Evolutionary conservation across 2,329 filamentous ascomycete genomes (phyloP), one percentile per base, ranked within the genome.

Genomic region (Paecilomyces dactylethromorphus): DNA sequence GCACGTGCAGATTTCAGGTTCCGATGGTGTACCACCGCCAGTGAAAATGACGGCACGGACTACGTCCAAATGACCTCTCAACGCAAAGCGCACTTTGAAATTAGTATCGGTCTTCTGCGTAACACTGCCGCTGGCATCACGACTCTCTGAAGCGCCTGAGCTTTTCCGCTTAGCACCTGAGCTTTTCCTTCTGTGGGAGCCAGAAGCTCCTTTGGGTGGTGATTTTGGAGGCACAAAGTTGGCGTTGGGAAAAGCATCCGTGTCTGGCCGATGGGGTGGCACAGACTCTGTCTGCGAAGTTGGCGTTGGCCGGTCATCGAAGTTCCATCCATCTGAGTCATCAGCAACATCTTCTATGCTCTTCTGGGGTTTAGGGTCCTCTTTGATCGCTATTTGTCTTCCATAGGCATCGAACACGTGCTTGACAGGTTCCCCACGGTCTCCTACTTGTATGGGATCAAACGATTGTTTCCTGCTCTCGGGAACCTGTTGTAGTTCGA

Each of bases 21-120:
- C 94, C 3, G 91, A 91, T 3, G 92, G 92, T 69, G 92, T 97
- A 61, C 94, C 94, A 50, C 94, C 94, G 24, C 94, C 94, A 0
- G 92, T 97, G 76, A 99, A 99, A 63, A 97, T 96, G 59, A 97
- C 91, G 0, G 91, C 91, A 49, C 94, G 88, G 4, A 99, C 91
- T 2, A 95, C 92, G 71, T 97, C 92, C 1, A 99, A 82, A 73
- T 99, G 94, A 1, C 94, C 94, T 56, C 93, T 84, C 3, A 99
- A 82, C 3, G 92, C 93, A 70, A 96, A 97, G 55, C 92, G 86
- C 59, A 97, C 88, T 74, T 95, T 97, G 79, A 99, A 97, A 65
- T 84, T 91, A 15, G 86, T 84, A 61, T 97, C 92, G 0, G 81
- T 75, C 69, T 87, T 90, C 50, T 73, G 65, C 12, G 64, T 66